phyloP scores from a whole-genome alignment of 768 basidiomycete species.

The Coprinopsis sp. region DNA sequence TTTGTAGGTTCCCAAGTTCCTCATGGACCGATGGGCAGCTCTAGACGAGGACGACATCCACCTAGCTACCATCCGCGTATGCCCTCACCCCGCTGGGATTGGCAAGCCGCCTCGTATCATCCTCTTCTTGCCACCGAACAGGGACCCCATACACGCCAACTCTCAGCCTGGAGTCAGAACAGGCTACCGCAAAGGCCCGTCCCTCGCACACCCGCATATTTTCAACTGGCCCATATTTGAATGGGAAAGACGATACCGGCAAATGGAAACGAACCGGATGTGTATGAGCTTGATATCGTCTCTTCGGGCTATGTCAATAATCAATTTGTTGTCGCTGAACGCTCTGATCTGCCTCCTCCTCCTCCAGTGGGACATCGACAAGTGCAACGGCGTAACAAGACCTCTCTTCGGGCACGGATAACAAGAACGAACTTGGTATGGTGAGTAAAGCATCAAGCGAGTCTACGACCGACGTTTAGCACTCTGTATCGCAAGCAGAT shows the following conservation, averaged over 20 bases:
- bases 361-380: constrained; percentile 28
- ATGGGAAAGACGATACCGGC: constrained; percentile 27
- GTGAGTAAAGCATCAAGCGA: constrained; percentile 77
- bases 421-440: constrained; percentile 79
- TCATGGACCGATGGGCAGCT: constrained; percentile 83
- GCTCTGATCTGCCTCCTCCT: no score
- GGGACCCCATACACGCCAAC: no score
- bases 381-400: no score
- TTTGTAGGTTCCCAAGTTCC: constrained; percentile 86
- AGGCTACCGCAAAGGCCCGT: no score
- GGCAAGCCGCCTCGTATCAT: constrained; percentile 62
- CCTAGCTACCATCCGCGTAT: constrained; percentile 82
- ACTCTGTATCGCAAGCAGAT: constrained; percentile 69
- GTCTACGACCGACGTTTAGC: constrained; percentile 62
- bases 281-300: constrained; percentile 87
- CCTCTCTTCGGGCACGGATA: constrained; percentile 63
- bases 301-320: constrained; percentile 81
- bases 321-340: constrained; percentile 80
- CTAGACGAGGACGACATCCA: constrained; percentile 74
- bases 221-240: constrained; percentile 34
- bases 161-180: no score
- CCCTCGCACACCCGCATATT: constrained; percentile 55
- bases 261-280: constrained; percentile 46
- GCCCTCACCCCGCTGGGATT: constrained; percentile 39
- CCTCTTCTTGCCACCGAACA: constrained; percentile 60